Evolutionary conservation across 139 green algal species (phyloP).

Genomic region (Chlorella vulgaris): DNA sequence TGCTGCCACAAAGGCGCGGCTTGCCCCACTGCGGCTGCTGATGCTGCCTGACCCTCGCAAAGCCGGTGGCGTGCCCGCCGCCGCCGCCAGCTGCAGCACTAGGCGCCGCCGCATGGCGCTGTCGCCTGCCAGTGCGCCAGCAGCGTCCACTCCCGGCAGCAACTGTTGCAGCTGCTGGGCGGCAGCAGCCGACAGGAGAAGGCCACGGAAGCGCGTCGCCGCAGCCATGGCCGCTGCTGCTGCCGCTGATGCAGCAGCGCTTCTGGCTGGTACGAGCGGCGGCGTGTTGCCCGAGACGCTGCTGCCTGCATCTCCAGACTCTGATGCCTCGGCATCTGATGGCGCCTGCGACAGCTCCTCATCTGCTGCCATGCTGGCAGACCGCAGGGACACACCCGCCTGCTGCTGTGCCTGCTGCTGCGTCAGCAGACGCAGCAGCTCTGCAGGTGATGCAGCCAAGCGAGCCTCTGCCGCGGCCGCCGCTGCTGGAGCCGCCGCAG

Average conservation of each 20-base stretch:
- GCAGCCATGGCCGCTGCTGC: background rate
- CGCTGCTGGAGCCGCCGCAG: background rate
- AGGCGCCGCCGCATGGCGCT: background rate
- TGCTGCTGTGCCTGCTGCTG: constrained; percentile 5
- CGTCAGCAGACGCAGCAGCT: background rate
- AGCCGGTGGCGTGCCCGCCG: background rate
- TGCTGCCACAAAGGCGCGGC: background rate
- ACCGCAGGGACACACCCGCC: too few species aligned
- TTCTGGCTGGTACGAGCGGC: background rate
- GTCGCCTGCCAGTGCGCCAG: background rate
- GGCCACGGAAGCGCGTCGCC: background rate
- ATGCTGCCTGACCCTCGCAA: background rate
- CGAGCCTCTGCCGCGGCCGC: constrained; percentile 1
- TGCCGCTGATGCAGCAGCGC: too few species aligned
- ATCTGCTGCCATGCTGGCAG: background rate
- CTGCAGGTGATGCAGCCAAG: background rate
- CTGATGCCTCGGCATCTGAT: background rate
- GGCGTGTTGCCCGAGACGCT: background rate
- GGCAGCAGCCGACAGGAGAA: constrained; percentile 5
- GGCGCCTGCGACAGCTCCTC: background rate
- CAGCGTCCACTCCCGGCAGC: constrained; percentile 24
- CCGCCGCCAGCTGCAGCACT: constrained; percentile 31
- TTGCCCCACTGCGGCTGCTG: background rate
- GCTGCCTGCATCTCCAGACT: background rate
- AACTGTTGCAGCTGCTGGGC: constrained; percentile 30